Conservation (phyloP, 208 protist genomes). For the Kentomonas sorsogonicus region DNA sequence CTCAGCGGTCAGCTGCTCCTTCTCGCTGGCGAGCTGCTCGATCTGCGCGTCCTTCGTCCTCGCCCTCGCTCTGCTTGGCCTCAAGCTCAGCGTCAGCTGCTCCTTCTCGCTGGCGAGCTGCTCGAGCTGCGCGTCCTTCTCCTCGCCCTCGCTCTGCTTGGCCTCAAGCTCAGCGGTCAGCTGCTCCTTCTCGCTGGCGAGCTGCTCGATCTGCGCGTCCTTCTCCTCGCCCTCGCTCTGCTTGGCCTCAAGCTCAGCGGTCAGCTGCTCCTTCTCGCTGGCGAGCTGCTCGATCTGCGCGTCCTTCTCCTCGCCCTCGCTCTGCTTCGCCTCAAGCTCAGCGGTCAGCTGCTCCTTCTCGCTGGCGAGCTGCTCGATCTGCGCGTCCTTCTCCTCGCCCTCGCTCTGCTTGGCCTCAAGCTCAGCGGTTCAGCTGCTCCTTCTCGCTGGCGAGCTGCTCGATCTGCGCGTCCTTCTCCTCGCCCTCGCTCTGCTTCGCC, state of each 20-base stretch:
- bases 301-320: not conserved
- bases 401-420: slow-evolving; percentile 1
- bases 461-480: slow-evolving; percentile 11
- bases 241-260: slow-evolving; percentile 16
- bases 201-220: not conserved
- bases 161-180: slow-evolving; percentile 2
- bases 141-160: not conserved
- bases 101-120: not conserved
- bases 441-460: slow-evolving; percentile 16
- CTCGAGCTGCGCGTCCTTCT: not conserved
- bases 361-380: not conserved
- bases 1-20: not conserved
- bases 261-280: slow-evolving; percentile 11
- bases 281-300: not conserved
- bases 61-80: not conserved
- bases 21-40: not conserved
- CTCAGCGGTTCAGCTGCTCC: slow-evolving; percentile 6
- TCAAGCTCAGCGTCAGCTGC: not conserved
- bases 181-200: not conserved
- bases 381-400: not conserved
- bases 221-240: not conserved
- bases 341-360: not conserved
- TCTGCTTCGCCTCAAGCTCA: not conserved
- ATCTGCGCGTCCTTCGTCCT: slow-evolving; percentile 5
- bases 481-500: slow-evolving; percentile 16